Base-by-base conservation (phyloP, 257 asterid species). In the Nicotiana noctiflora region DNA sequence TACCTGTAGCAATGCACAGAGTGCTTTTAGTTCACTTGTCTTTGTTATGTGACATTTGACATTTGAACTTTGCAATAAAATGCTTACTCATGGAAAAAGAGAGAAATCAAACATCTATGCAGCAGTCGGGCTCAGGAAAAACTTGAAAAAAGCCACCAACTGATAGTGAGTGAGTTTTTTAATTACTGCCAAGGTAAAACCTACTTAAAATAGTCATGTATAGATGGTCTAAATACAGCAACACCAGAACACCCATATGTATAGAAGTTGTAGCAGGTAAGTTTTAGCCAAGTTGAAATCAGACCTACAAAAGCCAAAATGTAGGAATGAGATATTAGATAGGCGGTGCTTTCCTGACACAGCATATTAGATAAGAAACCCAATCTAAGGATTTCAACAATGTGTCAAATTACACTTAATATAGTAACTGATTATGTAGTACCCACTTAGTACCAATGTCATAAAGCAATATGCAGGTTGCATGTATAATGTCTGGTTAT, bases 1-100 rank as follows among this genome's bases (percentile, higher is more conserved):
- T 92, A 75, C 98, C 99, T 95, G 87, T 80, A 87, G 76, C 81
- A 82, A 81, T 17, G 81, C 80, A 76, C 60, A 37, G n/a, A 59
- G 59, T 60, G 32, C 64, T 17, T 49, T 34, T 7, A 79, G 65
- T 49, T 18, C 3, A 68, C 56, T 37, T n/a, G 18, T 2, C 76
- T 37, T n/a, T n/a, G 76, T 67, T 70, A 70, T 70, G 12, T 56
- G 21, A 44, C 77, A 70, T 51, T 51, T 4, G 32, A 72, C 46
- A 72, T 72, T 46, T 37, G n/a, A 37, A 68, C 17, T 11, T 68
- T n/a, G 6, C 56, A n/a, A 34, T 37, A 68, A 37, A 40, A 40
- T 10, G 76, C 6, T 68, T n/a, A 68, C 31, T 67, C 2, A 1
- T n/a, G 56, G n/a, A 37, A n/a, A 68, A 68, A 37, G 18, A 34